phyloP scores from a whole-genome alignment of 257 asterid genomes.

The Solanum ossicruentum region DNA sequence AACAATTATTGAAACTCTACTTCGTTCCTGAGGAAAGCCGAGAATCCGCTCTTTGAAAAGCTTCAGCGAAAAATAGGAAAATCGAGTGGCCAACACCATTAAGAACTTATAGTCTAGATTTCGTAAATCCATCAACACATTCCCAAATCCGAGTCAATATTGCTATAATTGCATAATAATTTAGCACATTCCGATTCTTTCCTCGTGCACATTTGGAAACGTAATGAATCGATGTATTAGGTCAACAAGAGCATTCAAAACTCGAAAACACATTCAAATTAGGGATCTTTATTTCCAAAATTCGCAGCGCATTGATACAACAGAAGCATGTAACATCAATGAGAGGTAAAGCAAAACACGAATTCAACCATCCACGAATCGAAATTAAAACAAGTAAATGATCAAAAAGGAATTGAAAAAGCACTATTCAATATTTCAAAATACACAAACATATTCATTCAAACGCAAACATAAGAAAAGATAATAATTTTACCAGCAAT shows the following conservation, averaged over 20 bases:
- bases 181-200: not conserved
- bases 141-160: not conserved
- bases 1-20: not conserved
- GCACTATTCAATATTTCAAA: not conserved
- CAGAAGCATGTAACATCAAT: not conserved
- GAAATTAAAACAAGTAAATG: not conserved
- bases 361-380: not conserved
- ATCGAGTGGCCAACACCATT: not conserved
- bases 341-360: not conserved
- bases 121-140: not conserved
- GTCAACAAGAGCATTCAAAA: not conserved
- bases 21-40: no score
- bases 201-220: not conserved
- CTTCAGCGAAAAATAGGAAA: not conserved
- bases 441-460: not conserved
- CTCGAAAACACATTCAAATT: not conserved
- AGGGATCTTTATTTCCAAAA: not conserved
- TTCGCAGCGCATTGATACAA: not conserved
- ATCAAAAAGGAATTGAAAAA: not conserved
- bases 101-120: not conserved
- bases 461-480: constrained; percentile 2
- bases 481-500: constrained; percentile 32
- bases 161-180: not conserved
- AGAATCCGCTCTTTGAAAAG: no score
- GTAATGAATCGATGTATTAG: not conserved